These are phyloP conservation scores for Quercus tomentella DNA, from an alignment of 331 rosid genomes.

Conservation along the genomic window DNA sequence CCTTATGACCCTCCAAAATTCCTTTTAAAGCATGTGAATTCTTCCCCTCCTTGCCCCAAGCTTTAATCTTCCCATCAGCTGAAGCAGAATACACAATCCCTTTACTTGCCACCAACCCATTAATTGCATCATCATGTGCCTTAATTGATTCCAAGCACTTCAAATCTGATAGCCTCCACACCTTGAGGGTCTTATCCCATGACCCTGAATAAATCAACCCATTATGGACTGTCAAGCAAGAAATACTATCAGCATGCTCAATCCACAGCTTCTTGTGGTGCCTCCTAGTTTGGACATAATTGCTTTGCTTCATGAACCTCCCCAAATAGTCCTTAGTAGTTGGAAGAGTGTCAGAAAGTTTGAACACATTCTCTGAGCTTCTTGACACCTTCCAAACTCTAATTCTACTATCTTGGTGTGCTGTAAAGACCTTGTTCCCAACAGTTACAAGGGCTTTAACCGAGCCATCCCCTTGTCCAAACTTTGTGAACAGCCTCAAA, in stretches of 20 bases:
- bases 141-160: slow-evolving; percentile 87
- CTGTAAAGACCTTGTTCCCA: slow-evolving; percentile 74
- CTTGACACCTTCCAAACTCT: slow-evolving; percentile 87
- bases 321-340: slow-evolving; percentile 84
- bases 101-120: slow-evolving; percentile 61
- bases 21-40: slow-evolving; percentile 47
- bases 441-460: slow-evolving; percentile 72
- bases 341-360: slow-evolving; percentile 66
- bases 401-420: slow-evolving; percentile 83
- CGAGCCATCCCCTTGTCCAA: slow-evolving; percentile 89
- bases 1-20: slow-evolving; percentile 78
- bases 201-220: slow-evolving; percentile 88
- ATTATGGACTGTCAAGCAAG: slow-evolving; percentile 58
- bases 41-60: slow-evolving; percentile 64
- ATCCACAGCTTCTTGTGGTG: slow-evolving; percentile 86
- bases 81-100: slow-evolving; percentile 91
- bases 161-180: slow-evolving; percentile 85
- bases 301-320: slow-evolving; percentile 83
- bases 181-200: slow-evolving; percentile 88
- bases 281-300: slow-evolving; percentile 82
- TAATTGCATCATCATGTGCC: slow-evolving; percentile 93
- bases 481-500: slow-evolving; percentile 55
- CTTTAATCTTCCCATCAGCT: slow-evolving; percentile 90
- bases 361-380: slow-evolving; percentile 69
- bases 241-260: slow-evolving; percentile 85